Base-by-base conservation (phyloP, 257 asterid genomes). In the Penstemon davidsonii region DNA sequence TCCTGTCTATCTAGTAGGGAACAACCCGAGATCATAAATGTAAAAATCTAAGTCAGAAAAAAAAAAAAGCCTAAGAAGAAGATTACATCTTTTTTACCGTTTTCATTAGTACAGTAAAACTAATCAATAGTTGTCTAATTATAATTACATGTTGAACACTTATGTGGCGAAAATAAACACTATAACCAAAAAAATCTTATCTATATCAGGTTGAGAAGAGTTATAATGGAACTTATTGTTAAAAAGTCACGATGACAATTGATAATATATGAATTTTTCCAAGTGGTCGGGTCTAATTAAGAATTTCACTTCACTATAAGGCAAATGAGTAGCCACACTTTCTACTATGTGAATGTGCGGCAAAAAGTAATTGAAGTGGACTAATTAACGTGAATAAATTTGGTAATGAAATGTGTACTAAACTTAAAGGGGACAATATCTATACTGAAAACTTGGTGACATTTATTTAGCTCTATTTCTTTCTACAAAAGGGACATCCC, bases 1-100 rank as follows among this genome's bases (percentile, higher is more conserved):
- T 81, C 83, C 67, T 85, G 93, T 84, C 94, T 76, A 73, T 75
- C 83, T 73, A 76, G 69, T 76, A 64, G 89, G 93, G 89, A 88
- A 81, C 88, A 86, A 73, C 89, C 82, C 72, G 54, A 78, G 85
- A 75, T 73, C 83, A 79, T 68, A 82, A 77, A 83, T 83, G 89
- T 81, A 75, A 80, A 82, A 73, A 69, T 42, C 12, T 55, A 50
- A 64, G 33, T 57, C 9, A n/a, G 13, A 75, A 46, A 13, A 46
- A 67, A 49, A 7, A 40, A 7, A 8, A 44, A 56, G 42, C 19
- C 33, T 25, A 25, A 25, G 33, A 25, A 25, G 33, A 25, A 25
- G 33, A 25, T 25, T 25, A 25, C 33, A 25, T 25, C 33, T 25
- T 25, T 25, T 25, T 25, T 25, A 25, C 33, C 33, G 33, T 25